Conservation (phyloP, 2,329 filamentous ascomycete genomes). For the Xylariaceae sp. region DNA sequence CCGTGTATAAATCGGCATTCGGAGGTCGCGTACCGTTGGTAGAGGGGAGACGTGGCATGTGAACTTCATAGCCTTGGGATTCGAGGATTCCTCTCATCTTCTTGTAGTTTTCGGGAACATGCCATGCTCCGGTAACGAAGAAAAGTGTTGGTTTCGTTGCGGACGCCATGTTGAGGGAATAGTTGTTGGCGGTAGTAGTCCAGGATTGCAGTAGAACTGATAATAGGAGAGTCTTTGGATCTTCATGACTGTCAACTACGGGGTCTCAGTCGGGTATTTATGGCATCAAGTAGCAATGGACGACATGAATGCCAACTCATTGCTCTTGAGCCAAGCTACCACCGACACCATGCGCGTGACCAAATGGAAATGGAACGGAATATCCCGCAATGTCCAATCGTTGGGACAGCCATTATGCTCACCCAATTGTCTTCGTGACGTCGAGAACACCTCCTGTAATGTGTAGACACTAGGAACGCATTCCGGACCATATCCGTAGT, state of each 20-base stretch:
- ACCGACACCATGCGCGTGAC: background rate
- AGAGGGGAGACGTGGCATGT: constrained; percentile 16
- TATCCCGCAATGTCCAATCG: too few species aligned
- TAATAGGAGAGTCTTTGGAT: background rate
- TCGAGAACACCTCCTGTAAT: too few species aligned
- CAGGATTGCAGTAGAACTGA: background rate
- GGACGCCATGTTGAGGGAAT: background rate
- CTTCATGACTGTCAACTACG: background rate
- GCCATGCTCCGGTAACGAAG: constrained; percentile 19
- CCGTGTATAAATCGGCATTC: constrained; percentile 20
- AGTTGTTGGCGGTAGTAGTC: background rate
- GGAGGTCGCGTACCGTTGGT: constrained; percentile 23
- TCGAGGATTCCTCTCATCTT: constrained; percentile 12
- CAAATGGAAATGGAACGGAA: too few species aligned
- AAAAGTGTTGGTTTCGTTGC: constrained; percentile 11
- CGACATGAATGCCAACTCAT: background rate
- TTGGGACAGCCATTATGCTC: too few species aligned
- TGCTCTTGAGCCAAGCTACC: background rate
- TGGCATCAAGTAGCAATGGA: background rate
- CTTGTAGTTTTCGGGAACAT: constrained; percentile 15
- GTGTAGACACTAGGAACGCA: too few species aligned
- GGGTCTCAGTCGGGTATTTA: background rate
- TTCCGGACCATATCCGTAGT: too few species aligned
- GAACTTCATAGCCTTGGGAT: constrained; percentile 16
- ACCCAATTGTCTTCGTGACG: too few species aligned